Conservation (phyloP, 306 rosid genomes). For the Sicyos baderoa region DNA sequence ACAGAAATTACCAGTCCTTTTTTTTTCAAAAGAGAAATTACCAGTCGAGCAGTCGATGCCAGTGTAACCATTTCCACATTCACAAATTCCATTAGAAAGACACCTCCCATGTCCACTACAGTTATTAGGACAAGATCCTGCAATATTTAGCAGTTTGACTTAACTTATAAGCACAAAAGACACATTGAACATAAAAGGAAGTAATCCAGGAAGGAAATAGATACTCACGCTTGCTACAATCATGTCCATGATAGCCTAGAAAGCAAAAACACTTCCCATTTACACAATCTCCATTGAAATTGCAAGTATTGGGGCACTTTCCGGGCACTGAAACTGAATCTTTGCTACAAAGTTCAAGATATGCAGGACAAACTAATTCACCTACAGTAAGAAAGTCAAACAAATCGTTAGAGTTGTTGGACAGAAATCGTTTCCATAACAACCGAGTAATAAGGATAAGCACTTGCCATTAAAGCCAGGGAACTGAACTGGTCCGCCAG, state of each 20-base stretch:
- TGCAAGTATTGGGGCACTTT: conserved; percentile 63
- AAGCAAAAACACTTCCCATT: conserved; percentile 83
- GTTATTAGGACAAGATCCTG: conserved; percentile 67
- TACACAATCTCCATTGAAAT: conserved; percentile 83
- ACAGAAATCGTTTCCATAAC: not conserved
- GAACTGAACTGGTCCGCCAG: conserved; percentile 80
- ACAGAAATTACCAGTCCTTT: conserved; percentile 56
- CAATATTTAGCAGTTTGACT: conserved; percentile 4
- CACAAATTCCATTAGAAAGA: conserved; percentile 75
- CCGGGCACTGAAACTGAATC: conserved; percentile 42
- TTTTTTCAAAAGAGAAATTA: conserved; percentile 23
- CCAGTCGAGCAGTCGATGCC: conserved; percentile 96
- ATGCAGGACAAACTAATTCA: conserved; percentile 76
- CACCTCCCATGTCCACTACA: conserved; percentile 71
- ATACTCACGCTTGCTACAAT: conserved; percentile 78
- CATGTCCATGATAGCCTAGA: conserved; percentile 68
- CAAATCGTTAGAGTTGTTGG: conserved; percentile 12
- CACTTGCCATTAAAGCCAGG: conserved; percentile 68
- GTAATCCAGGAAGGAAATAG: conserved; percentile 16
- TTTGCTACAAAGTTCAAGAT: conserved; percentile 68
- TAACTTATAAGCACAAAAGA: not conserved
- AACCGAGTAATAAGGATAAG: conserved; percentile 1
- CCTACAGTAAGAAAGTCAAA: conserved; percentile 36
- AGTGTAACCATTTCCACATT: conserved; percentile 66
- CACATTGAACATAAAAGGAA: not conserved